A percentile compares a stretch with the other conserved stretches of the same genome.
Evolutionary conservation across 129 eudicot species (phyloP).

Genomic region (Flaveria brownii): DNA sequence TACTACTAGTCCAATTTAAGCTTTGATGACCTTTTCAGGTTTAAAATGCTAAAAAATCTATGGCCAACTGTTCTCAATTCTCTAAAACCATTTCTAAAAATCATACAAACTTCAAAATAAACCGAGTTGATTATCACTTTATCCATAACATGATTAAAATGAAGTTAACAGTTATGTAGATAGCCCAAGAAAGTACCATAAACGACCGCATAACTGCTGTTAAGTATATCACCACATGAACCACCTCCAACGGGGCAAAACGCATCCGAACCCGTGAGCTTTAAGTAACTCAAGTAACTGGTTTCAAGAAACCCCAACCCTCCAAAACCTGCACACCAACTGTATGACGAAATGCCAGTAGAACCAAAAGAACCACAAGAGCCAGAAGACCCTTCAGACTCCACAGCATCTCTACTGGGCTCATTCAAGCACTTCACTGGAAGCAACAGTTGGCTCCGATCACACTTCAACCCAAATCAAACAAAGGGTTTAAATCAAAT

Average conservation of each 20-base stretch:
- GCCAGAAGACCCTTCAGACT: too few species aligned
- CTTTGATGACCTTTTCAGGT: too few species aligned
- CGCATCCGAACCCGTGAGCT: conserved; percentile 70
- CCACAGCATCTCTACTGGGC: conserved; percentile 34
- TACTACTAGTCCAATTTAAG: too few species aligned
- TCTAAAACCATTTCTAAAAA: neutral
- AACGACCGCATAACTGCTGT: conserved; percentile 68
- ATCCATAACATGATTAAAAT: neutral
- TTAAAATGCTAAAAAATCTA: too few species aligned
- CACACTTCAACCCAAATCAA: conserved; percentile 25
- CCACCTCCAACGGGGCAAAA: conserved; percentile 85
- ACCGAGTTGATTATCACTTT: neutral
- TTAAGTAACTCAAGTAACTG: conserved; percentile 64
- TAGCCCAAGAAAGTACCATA: conserved; percentile 51
- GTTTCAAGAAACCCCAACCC: conserved; percentile 87
- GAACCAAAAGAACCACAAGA: too few species aligned
- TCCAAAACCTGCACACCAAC: conserved; percentile 83
- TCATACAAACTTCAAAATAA: conserved; percentile 1
- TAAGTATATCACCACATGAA: conserved; percentile 70
- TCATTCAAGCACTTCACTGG: conserved; percentile 58
- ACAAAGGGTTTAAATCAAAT: conserved; percentile 9
- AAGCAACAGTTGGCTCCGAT: conserved; percentile 32
- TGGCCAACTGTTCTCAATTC: neutral
- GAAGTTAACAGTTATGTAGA: neutral
- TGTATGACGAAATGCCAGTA: conserved; percentile 74